phyloP scores from a whole-genome alignment of 2,329 filamentous ascomycete species.

The Cladosporium sp. region DNA sequence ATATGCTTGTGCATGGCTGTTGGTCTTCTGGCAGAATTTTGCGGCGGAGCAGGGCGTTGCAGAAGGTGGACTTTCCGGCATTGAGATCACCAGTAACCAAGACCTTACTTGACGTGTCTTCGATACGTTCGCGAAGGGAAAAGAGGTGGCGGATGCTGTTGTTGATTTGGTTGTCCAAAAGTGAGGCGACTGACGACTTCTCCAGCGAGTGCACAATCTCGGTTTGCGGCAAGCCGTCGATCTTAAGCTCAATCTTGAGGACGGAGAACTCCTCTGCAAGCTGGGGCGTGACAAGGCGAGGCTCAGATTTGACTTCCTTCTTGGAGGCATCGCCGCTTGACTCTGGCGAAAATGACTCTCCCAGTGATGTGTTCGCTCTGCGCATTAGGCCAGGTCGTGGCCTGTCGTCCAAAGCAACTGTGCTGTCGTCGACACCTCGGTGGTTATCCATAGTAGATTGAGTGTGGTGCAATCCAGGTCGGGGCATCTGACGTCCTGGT shows the following conservation, averaged over 20 bases:
- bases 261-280: conserved; percentile 95
- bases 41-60: conserved; percentile 88
- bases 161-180: conserved; percentile 90
- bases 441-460: conserved; percentile 56
- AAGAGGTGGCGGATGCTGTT: conserved; percentile 89
- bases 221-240: conserved; percentile 78
- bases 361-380: conserved; percentile 69
- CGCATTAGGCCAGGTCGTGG: conserved; percentile 1
- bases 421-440: conserved; percentile 29
- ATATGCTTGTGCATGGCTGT: conserved; percentile 96
- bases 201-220: conserved; percentile 93
- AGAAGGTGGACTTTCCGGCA: conserved; percentile 97
- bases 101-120: conserved; percentile 96
- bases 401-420: neutral
- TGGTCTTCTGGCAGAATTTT: conserved; percentile 96
- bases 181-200: conserved; percentile 81
- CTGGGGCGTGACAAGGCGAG: conserved; percentile 82
- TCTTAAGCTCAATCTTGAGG: conserved; percentile 87
- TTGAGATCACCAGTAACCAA: conserved; percentile 94
- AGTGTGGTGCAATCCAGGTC: conserved; percentile 61
- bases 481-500: conserved; percentile 47
- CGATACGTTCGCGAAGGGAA: conserved; percentile 84
- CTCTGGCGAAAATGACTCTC: conserved; percentile 58
- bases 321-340: conserved; percentile 61
- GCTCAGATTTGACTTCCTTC: conserved; percentile 62